phyloP scores from a whole-genome alignment of 108 stramenopile genomes.

The Cyclotella cryptica region DNA sequence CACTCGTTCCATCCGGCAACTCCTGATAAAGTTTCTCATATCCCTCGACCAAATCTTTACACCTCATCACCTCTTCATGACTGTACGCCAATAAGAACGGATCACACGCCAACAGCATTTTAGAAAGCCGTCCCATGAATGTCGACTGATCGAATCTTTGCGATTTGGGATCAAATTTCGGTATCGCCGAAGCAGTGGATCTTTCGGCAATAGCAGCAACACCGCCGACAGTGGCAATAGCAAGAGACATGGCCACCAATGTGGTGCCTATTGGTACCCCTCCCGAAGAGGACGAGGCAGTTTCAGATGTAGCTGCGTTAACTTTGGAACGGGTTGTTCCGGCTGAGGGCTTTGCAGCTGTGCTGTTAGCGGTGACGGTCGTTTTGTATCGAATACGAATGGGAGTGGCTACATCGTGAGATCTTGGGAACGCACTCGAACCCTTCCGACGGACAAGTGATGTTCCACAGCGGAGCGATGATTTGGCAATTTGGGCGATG shows the following conservation, averaged over 20 bases:
- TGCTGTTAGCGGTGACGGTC: background rate
- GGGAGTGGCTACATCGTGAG: background rate
- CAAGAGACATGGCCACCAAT: slow-evolving; percentile 60
- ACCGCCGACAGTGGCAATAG: slow-evolving; percentile 57
- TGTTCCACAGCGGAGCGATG: background rate
- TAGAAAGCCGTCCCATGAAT: slow-evolving; percentile 67
- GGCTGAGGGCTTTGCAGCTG: background rate
- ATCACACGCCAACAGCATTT: slow-evolving; percentile 84
- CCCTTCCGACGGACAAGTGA: background rate
- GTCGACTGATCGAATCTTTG: slow-evolving; percentile 68
- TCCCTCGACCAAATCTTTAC: slow-evolving; percentile 51
- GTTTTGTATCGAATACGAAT: background rate
- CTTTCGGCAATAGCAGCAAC: slow-evolving; percentile 57
- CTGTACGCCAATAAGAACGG: slow-evolving; percentile 65
- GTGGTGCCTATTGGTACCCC: slow-evolving; percentile 43
- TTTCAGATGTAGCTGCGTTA: slow-evolving; percentile 5
- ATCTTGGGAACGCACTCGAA: background rate
- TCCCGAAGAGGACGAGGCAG: slow-evolving; percentile 6
- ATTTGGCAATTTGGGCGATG: background rate
- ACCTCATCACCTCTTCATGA: slow-evolving; percentile 53
- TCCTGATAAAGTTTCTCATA: slow-evolving; percentile 29
- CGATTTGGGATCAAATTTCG: slow-evolving; percentile 58
- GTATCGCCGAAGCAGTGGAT: slow-evolving; percentile 58
- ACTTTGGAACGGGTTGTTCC: slow-evolving; percentile 3
- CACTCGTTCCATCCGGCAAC: slow-evolving; percentile 29